Evolutionary conservation across 306 rosid genomes (phyloP), one percentile per base, ranked within the genome.

Genomic region (Carpinus fangiana): DNA sequence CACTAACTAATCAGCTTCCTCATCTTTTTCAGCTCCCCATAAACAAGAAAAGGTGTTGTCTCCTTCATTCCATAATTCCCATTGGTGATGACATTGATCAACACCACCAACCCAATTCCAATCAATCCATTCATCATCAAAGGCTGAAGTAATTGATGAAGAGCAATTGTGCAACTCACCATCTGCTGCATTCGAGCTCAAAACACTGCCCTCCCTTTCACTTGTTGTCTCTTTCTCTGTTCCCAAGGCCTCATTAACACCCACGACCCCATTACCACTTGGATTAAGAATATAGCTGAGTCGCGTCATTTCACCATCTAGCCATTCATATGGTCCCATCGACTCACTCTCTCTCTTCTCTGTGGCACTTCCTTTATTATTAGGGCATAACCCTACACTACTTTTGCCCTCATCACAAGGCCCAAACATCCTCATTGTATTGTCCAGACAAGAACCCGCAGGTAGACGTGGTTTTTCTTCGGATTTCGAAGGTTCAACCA

Each of bases 71-170:
- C 81, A 66, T 18, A 71, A 12, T 28, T 79, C 82, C 86, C 80
- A 74, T 20, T 80, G 81, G 77, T 75, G 31, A 50, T 82, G 79
- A 47, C 82, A 77, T 34, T 79, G 86, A 75, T 73, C 67, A 61
- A 73, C 70, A 61, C 80, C 71, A 26, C 77, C 83, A 68, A 82
- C 85, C 86, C 88, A 84, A 41, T 82, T 79, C 88, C 90, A 87
- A 65, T 87, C 83, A 57, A 78, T 61, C 91, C 91, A 87, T n/a
- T 79, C 85, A 79, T 81, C 78, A 13, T 87, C 87, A 79, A 87
- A 85, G 28, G 70, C 78, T 12, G 83, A 82, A 81, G 74, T 78
- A 75, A 82, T 74, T 4, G 89, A 78, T 1, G 91, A 89, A 73
- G 79, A 76, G 73, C 28, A 38, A 48, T 77, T 77, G 69, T 67